These are phyloP conservation scores for Botrytis cinerea DNA, from an alignment of 2,329 filamentous ascomycete species.

Conservation along the genomic window DNA sequence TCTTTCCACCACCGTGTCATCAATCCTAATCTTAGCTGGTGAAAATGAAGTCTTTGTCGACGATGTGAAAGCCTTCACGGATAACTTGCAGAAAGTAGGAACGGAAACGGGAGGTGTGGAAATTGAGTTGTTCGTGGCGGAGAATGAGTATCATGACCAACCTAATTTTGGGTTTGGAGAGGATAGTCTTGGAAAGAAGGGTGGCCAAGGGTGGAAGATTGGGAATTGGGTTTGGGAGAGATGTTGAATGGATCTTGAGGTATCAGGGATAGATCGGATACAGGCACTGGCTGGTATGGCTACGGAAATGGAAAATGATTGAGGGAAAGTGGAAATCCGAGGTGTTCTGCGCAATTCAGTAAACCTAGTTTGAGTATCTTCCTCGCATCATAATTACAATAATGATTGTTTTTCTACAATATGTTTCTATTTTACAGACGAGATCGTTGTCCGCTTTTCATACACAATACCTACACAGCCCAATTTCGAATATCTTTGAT, in stretches of 20 bases:
- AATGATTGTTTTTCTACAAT: neutral
- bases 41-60: slow-evolving; percentile 58
- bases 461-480: neutral
- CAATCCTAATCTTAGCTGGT: slow-evolving; percentile 56
- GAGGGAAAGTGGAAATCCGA: neutral
- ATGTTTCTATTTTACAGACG: neutral
- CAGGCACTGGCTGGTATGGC: neutral
- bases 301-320: neutral
- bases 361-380: neutral
- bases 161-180: slow-evolving; percentile 33
- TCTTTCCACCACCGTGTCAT: slow-evolving; percentile 46
- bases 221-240: slow-evolving; percentile 9
- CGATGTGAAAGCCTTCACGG: slow-evolving; percentile 52
- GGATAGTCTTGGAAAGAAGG: neutral
- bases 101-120: slow-evolving; percentile 17
- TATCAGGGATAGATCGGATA: neutral
- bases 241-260: neutral
- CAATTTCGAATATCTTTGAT: neutral
- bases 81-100: slow-evolving; percentile 45
- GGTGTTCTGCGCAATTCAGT: neutral
- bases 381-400: neutral
- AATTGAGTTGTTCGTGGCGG: slow-evolving; percentile 20
- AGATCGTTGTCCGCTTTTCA: neutral
- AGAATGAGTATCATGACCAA: slow-evolving; percentile 38
- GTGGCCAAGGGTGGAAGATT: slow-evolving; percentile 8